Evolutionary conservation across 2,329 filamentous ascomycete species (phyloP), one percentile per base, ranked within the genome.

Genomic region (Cucurbitaria berberidis): DNA sequence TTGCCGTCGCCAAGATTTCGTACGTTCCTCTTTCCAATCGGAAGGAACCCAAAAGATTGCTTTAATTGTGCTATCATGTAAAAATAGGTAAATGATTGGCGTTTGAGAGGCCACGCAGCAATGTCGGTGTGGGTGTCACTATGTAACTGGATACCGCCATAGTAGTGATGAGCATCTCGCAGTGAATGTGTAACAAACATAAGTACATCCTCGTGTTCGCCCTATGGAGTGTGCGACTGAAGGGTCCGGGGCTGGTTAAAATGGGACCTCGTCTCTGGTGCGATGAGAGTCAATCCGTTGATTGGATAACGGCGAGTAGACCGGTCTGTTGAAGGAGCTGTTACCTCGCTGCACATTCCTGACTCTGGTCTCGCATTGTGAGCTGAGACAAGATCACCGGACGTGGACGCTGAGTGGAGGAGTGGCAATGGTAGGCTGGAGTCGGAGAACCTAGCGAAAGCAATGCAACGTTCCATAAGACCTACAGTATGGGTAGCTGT

Each of bases 381-480:
- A 7, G n/a, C 24, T 45, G 26, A 44, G 41, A 34, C 27, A 30
- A 29, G 22, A 38, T 39, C 34, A 46, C 40, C 26, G 7, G 40
- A 16, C 22, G 24, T 42, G 40, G 21, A 39, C 7, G 22, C 32
- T 27, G 19, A 26, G 15, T 10, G 29, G 5, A 24, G 11, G 19
- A n/a, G 11, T 11, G 24, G n/a, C 15, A 29, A 29, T 42, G 40
- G 29, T 3, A 29, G 39, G 44, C 15, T 18, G 7, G 10, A 16
- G 29, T 19, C 19, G 9, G 9, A 35, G 16, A 30, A 15, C 16
- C 18, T 2, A 6, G 7, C 13, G 32, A 21, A 19, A 9, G 26
- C 18, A 36, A 51, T 55, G 48, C 40, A 39, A 51, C 53, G 40
- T 51, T 41, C 24, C 34, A 42, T 55, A 36, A 52, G 53, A 55